Conservation (phyloP, 495 filamentous ascomycete species). For the Cudoniella acicularis region DNA sequence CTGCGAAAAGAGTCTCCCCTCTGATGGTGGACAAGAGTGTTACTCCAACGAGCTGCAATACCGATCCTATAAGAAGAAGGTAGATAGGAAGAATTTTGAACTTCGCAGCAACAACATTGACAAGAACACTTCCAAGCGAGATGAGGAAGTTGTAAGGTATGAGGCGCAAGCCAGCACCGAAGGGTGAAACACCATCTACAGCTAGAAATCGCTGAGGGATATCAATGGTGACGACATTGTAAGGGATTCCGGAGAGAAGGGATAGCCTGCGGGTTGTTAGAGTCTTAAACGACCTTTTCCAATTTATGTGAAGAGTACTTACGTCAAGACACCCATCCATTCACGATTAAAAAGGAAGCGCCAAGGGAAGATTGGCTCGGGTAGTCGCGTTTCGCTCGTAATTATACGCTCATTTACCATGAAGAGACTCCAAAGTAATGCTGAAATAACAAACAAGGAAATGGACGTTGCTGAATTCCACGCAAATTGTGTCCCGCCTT, state of each 20-base stretch:
- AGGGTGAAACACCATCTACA: conserved; percentile 42
- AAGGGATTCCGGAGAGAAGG: conserved; percentile 26
- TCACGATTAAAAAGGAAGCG: background rate
- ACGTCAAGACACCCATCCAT: background rate
- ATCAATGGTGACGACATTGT: conserved; percentile 50
- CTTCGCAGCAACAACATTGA: conserved; percentile 31
- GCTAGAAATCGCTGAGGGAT: conserved; percentile 60
- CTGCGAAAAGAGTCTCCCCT: background rate
- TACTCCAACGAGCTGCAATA: background rate
- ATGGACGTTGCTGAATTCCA: background rate
- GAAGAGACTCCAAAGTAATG: background rate
- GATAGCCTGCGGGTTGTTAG: background rate
- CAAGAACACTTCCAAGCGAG: conserved; percentile 47
- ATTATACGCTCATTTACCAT: background rate
- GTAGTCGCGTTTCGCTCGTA: background rate
- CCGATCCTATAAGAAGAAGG: background rate
- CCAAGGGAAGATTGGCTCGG: background rate
- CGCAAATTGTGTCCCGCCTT: background rate
- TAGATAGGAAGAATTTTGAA: background rate
- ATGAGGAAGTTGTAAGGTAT: conserved; percentile 48
- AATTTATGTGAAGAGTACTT: conserved; percentile 19
- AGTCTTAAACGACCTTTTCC: background rate
- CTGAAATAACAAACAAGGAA: background rate
- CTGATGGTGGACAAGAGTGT: background rate
- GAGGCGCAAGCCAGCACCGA: conserved; percentile 54